Evolutionary conservation across 140 eudicot genomes (phyloP).

Genomic region (Cichorium intybus): DNA sequence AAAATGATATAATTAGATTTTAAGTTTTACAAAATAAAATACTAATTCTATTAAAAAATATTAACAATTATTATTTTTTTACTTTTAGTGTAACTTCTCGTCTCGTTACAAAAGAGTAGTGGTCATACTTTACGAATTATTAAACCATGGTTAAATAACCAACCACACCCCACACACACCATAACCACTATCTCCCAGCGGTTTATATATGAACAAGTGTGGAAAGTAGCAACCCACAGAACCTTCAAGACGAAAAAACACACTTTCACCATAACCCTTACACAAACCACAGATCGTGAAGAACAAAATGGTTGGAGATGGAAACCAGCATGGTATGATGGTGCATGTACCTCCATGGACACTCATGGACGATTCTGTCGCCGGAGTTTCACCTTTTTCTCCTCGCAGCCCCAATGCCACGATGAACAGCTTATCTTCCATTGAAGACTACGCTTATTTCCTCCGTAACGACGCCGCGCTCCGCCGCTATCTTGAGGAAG

Average conservation of each 20-base stretch:
- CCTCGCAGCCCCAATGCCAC: constrained; percentile 38
- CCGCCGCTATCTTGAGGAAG: constrained; percentile 39
- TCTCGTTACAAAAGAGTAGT: not conserved
- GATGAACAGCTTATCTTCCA: constrained; percentile 18
- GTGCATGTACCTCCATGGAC: constrained; percentile 52
- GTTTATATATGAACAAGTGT: constrained; percentile 27
- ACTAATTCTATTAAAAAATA: too few species aligned
- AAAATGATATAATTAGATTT: too few species aligned
- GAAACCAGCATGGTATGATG: constrained; percentile 36
- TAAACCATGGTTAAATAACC: constrained; percentile 34
- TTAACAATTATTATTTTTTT: too few species aligned
- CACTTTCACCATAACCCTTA: not conserved
- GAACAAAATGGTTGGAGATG: constrained; percentile 40
- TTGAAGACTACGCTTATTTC: constrained; percentile 43
- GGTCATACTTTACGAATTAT: not conserved
- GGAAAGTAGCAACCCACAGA: not conserved
- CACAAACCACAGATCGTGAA: not conserved
- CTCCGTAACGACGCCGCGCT: constrained; percentile 45
- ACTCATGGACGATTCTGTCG: constrained; percentile 23
- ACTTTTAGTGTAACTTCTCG: not conserved
- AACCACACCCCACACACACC: constrained; percentile 11
- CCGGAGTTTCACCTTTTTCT: constrained; percentile 32
- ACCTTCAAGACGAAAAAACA: constrained; percentile 13
- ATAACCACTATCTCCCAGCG: constrained; percentile 36
- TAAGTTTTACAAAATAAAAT: too few species aligned